These are phyloP conservation scores for Moesziomyces sp. DNA, from an alignment of 1,284 basidiomycete genomes.

Conservation along the genomic window DNA sequence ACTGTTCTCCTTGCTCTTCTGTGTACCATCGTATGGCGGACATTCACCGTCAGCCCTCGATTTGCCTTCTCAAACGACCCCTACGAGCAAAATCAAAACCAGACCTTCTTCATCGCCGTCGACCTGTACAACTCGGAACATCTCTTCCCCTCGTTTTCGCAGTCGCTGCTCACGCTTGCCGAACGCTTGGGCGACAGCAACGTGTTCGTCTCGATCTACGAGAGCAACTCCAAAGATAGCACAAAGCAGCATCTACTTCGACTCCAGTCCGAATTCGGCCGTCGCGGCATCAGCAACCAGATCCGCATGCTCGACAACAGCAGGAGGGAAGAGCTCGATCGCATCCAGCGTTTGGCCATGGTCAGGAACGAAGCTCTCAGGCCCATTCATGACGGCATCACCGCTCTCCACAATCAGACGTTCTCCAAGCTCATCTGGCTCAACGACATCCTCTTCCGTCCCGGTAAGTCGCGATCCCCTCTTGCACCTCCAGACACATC, in stretches of 20 bases:
- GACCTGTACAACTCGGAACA: constrained; percentile 55
- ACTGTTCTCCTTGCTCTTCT: constrained; percentile 10
- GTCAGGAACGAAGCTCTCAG: constrained; percentile 52
- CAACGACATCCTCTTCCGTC: constrained; percentile 53
- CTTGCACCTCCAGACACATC: too few relatives aligned
- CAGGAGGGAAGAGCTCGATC: constrained; percentile 30
- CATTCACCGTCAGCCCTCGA: constrained; percentile 17
- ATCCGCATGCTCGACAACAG: constrained; percentile 40
- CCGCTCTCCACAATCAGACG: constrained; percentile 23
- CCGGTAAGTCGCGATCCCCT: constrained; percentile 1
- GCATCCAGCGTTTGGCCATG: constrained; percentile 50
- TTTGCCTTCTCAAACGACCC: constrained; percentile 9
- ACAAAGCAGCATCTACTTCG: constrained; percentile 69
- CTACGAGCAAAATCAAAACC: constrained; percentile 2
- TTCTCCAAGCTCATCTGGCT: constrained; percentile 54
- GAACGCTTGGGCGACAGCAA: constrained; percentile 70
- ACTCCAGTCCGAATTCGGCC: constrained; percentile 67
- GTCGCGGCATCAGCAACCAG: constrained; percentile 26
- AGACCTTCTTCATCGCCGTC: constrained; percentile 47
- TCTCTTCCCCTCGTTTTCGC: constrained; percentile 49
- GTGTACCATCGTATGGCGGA: constrained; percentile 24
- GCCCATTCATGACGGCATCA: constrained; percentile 35
- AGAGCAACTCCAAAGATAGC: constrained; percentile 72
- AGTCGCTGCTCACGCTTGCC: constrained; percentile 35
- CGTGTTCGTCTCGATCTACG: constrained; percentile 73